Percentiles rank a stretch among this genome's conserved stretches.
phyloP scores from a whole-genome alignment of 1,284 basidiomycete genomes.

The Stygiomarasmius scandens region DNA sequence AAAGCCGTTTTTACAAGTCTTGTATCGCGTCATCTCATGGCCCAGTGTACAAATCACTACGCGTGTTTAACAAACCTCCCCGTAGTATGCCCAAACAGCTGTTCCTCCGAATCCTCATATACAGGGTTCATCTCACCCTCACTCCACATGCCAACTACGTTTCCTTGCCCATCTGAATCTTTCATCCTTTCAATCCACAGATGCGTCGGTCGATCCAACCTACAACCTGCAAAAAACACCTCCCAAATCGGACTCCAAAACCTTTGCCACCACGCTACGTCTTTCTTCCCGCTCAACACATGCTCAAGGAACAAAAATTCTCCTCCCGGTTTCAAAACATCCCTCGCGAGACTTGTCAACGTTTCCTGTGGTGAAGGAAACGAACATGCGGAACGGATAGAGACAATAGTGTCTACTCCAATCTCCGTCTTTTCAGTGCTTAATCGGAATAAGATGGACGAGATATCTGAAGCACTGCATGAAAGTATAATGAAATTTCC shows the following conservation, averaged over 20 bases:
- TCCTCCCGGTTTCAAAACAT: slow-evolving; percentile 48
- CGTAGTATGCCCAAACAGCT: neutral
- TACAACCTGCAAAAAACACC: slow-evolving; percentile 63
- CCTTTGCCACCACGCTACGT: slow-evolving; percentile 59
- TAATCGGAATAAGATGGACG: slow-evolving; percentile 30
- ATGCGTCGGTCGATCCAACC: slow-evolving; percentile 60
- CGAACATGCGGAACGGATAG: slow-evolving; percentile 50
- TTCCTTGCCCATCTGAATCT: slow-evolving; percentile 20
- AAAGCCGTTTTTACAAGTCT: no score
- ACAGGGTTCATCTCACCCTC: slow-evolving; percentile 23
- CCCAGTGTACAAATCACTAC: neutral
- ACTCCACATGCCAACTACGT: slow-evolving; percentile 38
- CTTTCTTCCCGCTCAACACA: slow-evolving; percentile 38
- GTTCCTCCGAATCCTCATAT: slow-evolving; percentile 3
- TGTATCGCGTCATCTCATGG: no score
- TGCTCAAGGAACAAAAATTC: slow-evolving; percentile 54
- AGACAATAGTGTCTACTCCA: slow-evolving; percentile 48
- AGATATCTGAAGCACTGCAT: slow-evolving; percentile 47
- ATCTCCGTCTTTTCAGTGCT: neutral
- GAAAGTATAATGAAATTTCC: slow-evolving; percentile 41
- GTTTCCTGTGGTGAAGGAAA: slow-evolving; percentile 41
- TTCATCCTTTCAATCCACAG: slow-evolving; percentile 48
- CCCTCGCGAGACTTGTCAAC: slow-evolving; percentile 34
- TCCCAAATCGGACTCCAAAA: slow-evolving; percentile 72
- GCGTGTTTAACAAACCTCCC: neutral